Evolutionary conservation across 2,329 filamentous ascomycete species (phyloP).

Genomic region (Apiospora kogelbergensis): DNA sequence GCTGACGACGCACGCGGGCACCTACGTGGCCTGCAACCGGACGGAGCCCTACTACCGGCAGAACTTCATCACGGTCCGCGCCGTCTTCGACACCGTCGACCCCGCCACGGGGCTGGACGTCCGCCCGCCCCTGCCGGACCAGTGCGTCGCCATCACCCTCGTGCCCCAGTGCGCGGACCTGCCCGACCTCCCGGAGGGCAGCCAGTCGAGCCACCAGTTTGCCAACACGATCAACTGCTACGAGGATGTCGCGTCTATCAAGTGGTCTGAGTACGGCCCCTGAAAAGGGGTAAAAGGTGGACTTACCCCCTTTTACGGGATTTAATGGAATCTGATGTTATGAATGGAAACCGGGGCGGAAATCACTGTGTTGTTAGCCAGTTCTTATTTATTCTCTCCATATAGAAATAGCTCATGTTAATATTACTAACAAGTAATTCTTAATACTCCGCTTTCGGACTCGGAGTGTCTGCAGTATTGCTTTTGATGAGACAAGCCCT

Average conservation of each 20-base stretch:
- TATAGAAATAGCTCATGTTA: too few species aligned
- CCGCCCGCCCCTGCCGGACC: conserved; percentile 39
- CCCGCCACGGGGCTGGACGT: conserved; percentile 37
- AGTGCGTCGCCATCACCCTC: conserved; percentile 43
- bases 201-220: conserved; percentile 39
- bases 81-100: conserved; percentile 27
- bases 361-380: too few species aligned
- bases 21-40: conserved; percentile 44
- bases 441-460: too few species aligned
- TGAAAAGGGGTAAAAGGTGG: not conserved
- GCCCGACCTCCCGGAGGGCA: conserved; percentile 34
- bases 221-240: conserved; percentile 40
- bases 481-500: too few species aligned
- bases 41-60: conserved; percentile 41
- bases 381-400: too few species aligned
- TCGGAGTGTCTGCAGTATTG: too few species aligned
- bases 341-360: too few species aligned
- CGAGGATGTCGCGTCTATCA: conserved; percentile 36
- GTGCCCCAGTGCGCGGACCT: conserved; percentile 44
- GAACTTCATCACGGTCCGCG: conserved; percentile 40
- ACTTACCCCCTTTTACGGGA: too few species aligned
- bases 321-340: not conserved
- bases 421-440: too few species aligned
- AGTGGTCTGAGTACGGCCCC: conserved; percentile 35
- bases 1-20: conserved; percentile 24